Conservation (phyloP, 1,284 basidiomycete genomes). For the Rhodotorula sp. region DNA sequence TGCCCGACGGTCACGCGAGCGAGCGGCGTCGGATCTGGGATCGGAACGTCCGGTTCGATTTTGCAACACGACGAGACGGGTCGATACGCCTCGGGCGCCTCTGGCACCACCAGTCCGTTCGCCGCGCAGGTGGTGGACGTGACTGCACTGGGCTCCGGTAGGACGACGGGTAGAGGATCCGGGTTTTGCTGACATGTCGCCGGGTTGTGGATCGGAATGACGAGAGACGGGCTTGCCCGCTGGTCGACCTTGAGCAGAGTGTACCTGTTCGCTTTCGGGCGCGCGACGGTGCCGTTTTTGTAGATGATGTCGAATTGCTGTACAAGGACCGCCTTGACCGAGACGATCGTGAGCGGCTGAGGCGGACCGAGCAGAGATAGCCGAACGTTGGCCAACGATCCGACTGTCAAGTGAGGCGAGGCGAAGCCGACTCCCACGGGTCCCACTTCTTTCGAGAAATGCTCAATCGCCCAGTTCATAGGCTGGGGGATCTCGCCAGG, state of each 20-base stretch:
- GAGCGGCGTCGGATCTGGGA: constrained; percentile 29
- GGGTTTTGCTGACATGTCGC: neutral
- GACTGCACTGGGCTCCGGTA: neutral
- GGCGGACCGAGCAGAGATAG: constrained; percentile 30
- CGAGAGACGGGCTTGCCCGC: constrained; percentile 6
- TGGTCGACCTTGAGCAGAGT: constrained; percentile 26
- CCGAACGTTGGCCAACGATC: constrained; percentile 23
- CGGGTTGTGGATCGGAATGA: constrained; percentile 10
- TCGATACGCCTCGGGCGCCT: neutral
- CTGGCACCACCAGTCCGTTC: neutral
- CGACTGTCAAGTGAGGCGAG: constrained; percentile 36
- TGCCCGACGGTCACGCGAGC: neutral
- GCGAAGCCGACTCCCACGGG: constrained; percentile 32
- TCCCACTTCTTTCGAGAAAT: constrained; percentile 33
- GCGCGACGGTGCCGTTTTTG: constrained; percentile 4
- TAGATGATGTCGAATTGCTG: constrained; percentile 30
- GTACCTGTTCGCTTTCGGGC: constrained; percentile 6
- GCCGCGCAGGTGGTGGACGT: neutral
- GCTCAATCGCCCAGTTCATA: constrained; percentile 22
- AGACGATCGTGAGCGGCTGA: constrained; percentile 5
- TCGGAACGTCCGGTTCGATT: constrained; percentile 6
- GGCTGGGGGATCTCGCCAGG: constrained; percentile 30
- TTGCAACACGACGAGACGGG: constrained; percentile 4
- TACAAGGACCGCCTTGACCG: constrained; percentile 17
- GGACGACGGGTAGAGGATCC: neutral